These are phyloP conservation scores for Parathielavia appendiculata DNA, from an alignment of 495 filamentous ascomycete species.

Conservation along the genomic window DNA sequence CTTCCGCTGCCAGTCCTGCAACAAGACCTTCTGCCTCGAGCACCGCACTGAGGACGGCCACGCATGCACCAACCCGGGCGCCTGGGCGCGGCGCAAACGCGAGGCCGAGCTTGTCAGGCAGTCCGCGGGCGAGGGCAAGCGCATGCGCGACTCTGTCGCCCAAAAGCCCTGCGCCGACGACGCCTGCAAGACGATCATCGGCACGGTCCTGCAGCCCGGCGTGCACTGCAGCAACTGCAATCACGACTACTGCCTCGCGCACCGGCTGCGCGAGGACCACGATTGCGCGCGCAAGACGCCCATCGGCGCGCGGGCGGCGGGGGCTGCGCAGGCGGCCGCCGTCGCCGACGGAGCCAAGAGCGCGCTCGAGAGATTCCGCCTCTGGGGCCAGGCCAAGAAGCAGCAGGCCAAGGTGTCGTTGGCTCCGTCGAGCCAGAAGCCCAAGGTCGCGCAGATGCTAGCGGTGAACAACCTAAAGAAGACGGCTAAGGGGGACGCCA, in stretches of 20 bases:
- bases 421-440: constrained; percentile 43
- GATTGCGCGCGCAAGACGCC: constrained; percentile 66
- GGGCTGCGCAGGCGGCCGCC: constrained; percentile 31
- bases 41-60: constrained; percentile 86
- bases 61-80: constrained; percentile 72
- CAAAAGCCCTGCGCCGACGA: constrained; percentile 60
- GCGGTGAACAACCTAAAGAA: constrained; percentile 73
- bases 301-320: constrained; percentile 52
- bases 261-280: constrained; percentile 83
- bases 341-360: constrained; percentile 56
- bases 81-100: constrained; percentile 70
- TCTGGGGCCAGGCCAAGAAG: constrained; percentile 48
- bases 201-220: constrained; percentile 69
- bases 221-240: constrained; percentile 80
- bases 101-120: constrained; percentile 48
- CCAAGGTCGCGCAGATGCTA: constrained; percentile 56
- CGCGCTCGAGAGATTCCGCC: constrained; percentile 62
- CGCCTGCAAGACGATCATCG: constrained; percentile 77
- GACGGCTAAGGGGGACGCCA: constrained; percentile 81
- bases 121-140: constrained; percentile 42
- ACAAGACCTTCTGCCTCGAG: constrained; percentile 83
- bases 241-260: constrained; percentile 84
- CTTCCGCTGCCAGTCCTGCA: constrained; percentile 87
- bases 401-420: constrained; percentile 33
- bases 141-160: constrained; percentile 40